Percentiles rank a stretch among this genome's conserved stretches.
Evolutionary conservation across 306 rosid species (phyloP).

Genomic region (Dicorynia guianensis): DNA sequence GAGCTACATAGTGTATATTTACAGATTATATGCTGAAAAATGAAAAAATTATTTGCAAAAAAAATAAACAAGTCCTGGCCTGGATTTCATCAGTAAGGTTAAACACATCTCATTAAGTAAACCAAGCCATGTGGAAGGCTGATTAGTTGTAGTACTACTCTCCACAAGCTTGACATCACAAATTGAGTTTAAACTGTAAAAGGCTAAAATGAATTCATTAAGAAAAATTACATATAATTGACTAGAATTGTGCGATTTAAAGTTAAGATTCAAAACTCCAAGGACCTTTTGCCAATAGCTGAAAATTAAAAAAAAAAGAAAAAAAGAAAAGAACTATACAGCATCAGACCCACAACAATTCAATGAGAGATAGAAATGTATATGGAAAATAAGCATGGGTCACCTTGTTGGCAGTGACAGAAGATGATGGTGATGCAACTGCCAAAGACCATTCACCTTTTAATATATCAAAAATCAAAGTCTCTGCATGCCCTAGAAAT

Average conservation of each 20-base stretch:
- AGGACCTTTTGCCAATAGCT: background rate
- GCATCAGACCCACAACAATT: background rate
- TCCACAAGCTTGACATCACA: background rate
- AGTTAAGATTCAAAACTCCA: background rate
- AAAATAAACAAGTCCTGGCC: background rate
- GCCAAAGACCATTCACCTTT: conserved; percentile 82
- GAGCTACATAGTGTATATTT: background rate
- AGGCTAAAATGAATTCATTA: background rate
- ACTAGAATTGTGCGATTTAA: background rate
- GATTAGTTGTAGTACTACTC: background rate
- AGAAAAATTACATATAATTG: conserved; percentile 21
- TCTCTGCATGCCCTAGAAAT: conserved; percentile 81
- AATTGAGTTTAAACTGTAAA: background rate
- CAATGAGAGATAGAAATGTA: background rate
- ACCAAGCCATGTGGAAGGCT: background rate
- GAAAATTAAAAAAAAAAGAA: conserved; percentile 35
- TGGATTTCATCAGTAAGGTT: conserved; percentile 30
- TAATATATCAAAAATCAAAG: conserved; percentile 79
- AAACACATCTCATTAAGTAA: conserved; percentile 1
- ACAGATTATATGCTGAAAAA: conserved; percentile 4
- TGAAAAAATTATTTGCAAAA: background rate
- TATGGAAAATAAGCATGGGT: background rate
- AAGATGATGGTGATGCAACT: conserved; percentile 70
- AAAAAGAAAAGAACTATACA: background rate
- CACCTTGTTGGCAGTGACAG: conserved; percentile 77